Percentiles rank a stretch among this genome's conserved stretches.
These are phyloP conservation scores for Eutrema salsugineum DNA, from an alignment of 441 rosid genomes.

Conservation along the genomic window DNA sequence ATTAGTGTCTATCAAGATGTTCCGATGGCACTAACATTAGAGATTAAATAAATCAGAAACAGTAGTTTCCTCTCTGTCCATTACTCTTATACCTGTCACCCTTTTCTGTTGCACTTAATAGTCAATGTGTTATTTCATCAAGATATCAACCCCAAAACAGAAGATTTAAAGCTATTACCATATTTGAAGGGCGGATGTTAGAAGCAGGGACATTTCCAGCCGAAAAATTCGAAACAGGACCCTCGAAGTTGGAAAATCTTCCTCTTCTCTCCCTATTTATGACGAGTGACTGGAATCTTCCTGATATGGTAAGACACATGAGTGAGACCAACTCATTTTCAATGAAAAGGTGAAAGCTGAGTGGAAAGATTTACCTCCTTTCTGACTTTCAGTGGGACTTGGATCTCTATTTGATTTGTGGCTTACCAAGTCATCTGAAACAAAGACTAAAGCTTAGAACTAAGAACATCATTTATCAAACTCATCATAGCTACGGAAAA, in stretches of 20 bases:
- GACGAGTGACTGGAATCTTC: conserved; percentile 54
- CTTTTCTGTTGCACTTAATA: conserved; percentile 5
- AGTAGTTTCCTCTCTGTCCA: neutral
- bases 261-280: conserved; percentile 78
- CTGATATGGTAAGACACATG: conserved; percentile 33
- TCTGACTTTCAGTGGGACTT: conserved; percentile 43
- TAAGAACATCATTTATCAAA: neutral
- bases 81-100: neutral
- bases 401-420: conserved; percentile 51
- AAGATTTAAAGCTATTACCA: conserved; percentile 32
- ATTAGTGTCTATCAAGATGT: neutral
- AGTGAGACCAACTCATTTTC: neutral
- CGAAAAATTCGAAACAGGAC: conserved; percentile 41
- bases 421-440: conserved; percentile 66
- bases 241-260: conserved; percentile 50
- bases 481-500: neutral
- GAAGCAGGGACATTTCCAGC: conserved; percentile 41
- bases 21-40: neutral
- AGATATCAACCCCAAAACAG: neutral
- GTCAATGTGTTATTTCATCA: neutral
- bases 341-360: conserved; percentile 3
- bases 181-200: conserved; percentile 41
- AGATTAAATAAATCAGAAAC: neutral
- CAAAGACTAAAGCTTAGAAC: conserved; percentile 11
- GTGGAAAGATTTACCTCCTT: conserved; percentile 53